Evolutionary conservation across 768 basidiomycete species (phyloP).

Genomic region (Mycena rebaudengoi): DNA sequence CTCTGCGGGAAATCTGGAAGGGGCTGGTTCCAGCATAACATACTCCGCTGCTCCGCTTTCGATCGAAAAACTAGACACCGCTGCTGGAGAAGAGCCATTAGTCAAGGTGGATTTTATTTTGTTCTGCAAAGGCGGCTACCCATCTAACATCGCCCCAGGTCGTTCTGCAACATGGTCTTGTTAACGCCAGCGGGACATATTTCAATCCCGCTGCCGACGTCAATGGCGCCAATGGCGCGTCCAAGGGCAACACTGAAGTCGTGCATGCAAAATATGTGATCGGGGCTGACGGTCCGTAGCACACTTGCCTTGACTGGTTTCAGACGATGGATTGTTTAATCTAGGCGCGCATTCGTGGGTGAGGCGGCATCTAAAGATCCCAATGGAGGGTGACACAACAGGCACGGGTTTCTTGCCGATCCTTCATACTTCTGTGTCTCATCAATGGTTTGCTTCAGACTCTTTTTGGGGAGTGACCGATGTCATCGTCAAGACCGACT

Average conservation of each 20-base stretch:
- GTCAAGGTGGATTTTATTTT: background rate
- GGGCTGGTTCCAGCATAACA: background rate
- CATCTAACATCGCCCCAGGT: background rate
- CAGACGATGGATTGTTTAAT: background rate
- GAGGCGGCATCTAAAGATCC: constrained; percentile 19
- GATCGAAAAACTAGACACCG: background rate
- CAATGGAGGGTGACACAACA: constrained; percentile 27
- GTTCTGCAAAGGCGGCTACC: background rate
- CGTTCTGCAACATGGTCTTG: background rate
- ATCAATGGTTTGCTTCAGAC: no score
- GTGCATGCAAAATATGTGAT: constrained; percentile 32
- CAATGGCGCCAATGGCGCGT: background rate
- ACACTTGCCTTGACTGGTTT: background rate
- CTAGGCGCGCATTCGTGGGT: constrained; percentile 34
- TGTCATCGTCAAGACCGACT: constrained; percentile 23
- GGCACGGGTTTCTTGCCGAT: background rate
- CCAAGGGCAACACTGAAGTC: constrained; percentile 5
- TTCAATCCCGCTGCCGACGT: background rate
- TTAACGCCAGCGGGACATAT: background rate
- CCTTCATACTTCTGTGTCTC: no score
- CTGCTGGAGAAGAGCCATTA: background rate
- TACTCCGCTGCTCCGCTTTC: background rate
- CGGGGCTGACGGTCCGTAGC: constrained; percentile 34
- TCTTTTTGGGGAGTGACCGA: constrained; percentile 32
- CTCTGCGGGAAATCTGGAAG: background rate